A percentile compares a stretch with the other conserved stretches of the same genome.
Evolutionary conservation across 1,139 yeast genomes (phyloP).

Genomic region (Blastobotrys aristatus): DNA sequence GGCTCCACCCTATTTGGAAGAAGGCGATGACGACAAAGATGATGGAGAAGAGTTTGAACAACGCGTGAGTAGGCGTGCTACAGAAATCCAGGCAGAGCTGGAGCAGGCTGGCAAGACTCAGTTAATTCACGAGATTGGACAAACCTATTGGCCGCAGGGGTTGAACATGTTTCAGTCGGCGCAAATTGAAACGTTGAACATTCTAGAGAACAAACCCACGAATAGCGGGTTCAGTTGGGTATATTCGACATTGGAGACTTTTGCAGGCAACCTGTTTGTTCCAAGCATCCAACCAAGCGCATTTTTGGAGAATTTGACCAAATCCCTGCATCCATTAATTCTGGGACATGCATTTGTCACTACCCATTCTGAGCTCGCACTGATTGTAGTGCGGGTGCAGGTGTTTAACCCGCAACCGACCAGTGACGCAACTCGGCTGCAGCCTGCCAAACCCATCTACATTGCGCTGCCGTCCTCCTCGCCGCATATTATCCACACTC

Average conservation of each 20-base stretch:
- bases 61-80: slow-evolving; percentile 16
- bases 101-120: slow-evolving; percentile 37
- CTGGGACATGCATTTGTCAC: slow-evolving; percentile 59
- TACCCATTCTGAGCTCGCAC: slow-evolving; percentile 57
- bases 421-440: slow-evolving; percentile 33
- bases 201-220: slow-evolving; percentile 52
- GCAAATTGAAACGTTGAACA: slow-evolving; percentile 61
- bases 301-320: slow-evolving; percentile 47
- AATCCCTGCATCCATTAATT: slow-evolving; percentile 38
- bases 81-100: neutral
- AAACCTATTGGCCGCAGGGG: slow-evolving; percentile 59
- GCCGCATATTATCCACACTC: slow-evolving; percentile 58
- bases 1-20: slow-evolving; percentile 16
- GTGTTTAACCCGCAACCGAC: slow-evolving; percentile 47
- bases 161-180: slow-evolving; percentile 65
- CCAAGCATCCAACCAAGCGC: slow-evolving; percentile 37
- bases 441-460: slow-evolving; percentile 57
- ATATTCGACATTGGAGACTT: slow-evolving; percentile 49
- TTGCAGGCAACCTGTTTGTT: slow-evolving; percentile 36
- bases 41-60: slow-evolving; percentile 6
- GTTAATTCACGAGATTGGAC: slow-evolving; percentile 47
- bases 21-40: neutral
- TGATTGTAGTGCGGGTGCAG: slow-evolving; percentile 60
- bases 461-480: slow-evolving; percentile 65
- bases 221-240: slow-evolving; percentile 46